Percentiles rank a stretch among this genome's conserved stretches.
phyloP scores from a whole-genome alignment of 176 grass and related monocot genomes.

The Musa schizocarpa region DNA sequence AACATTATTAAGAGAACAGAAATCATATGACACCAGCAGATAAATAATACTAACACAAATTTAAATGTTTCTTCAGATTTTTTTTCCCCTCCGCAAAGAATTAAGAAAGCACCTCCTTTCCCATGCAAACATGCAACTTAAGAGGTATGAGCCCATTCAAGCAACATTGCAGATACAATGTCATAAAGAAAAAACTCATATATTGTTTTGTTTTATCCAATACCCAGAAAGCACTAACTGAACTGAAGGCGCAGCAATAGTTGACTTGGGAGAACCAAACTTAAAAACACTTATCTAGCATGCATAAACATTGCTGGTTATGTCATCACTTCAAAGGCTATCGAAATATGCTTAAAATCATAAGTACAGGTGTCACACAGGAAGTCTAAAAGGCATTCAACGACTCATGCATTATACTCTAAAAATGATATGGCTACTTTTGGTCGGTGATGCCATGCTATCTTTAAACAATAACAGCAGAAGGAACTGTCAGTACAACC shows the following conservation, averaged over 20 bases:
- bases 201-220: neutral
- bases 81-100: too few species aligned
- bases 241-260: neutral
- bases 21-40: neutral
- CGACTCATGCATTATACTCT: neutral
- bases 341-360: neutral
- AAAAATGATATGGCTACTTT: neutral
- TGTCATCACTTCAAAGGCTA: neutral
- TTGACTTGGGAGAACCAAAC: neutral
- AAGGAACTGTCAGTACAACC: neutral
- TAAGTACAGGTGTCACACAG: neutral
- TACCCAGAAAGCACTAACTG: neutral
- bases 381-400: neutral
- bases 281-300: neutral
- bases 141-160: neutral
- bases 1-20: neutral
- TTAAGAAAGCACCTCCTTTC: too few species aligned
- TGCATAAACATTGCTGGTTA: neutral
- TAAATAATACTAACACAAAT: too few species aligned
- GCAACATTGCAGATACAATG: neutral
- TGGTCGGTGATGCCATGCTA: conserved; percentile 1
- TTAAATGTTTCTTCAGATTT: too few species aligned
- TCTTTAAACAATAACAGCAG: neutral
- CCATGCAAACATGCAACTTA: too few species aligned
- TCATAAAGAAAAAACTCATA: neutral